A percentile compares a stretch with the other conserved stretches of the same genome.
These are phyloP conservation scores for Quillaja saponaria DNA, from an alignment of 306 rosid species.

Conservation along the genomic window DNA sequence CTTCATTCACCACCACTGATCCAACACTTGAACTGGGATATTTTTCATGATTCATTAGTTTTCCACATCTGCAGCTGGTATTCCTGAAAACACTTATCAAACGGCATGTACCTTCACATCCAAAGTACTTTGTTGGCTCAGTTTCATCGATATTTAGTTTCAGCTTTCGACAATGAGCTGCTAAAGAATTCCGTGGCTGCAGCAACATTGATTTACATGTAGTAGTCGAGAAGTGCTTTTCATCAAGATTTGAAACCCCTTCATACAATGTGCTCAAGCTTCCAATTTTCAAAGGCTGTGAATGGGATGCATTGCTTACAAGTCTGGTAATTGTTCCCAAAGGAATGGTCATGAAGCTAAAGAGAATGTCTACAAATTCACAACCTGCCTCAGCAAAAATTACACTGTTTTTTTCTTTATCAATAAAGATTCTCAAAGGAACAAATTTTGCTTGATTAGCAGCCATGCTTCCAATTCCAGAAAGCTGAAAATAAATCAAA, in stretches of 20 bases:
- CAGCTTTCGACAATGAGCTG: neutral
- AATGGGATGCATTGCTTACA: neutral
- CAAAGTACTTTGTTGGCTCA: too few species aligned
- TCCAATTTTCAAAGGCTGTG: neutral
- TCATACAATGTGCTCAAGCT: conserved; percentile 17
- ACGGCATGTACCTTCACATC: too few species aligned
- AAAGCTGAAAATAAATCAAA: too few species aligned
- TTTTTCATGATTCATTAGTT: too few species aligned
- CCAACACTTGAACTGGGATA: too few species aligned
- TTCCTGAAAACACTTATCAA: too few species aligned
- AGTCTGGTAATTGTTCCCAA: conserved; percentile 21
- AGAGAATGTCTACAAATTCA: conserved; percentile 26
- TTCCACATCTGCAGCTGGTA: too few species aligned
- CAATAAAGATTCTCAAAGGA: conserved; percentile 10
- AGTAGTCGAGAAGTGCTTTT: too few species aligned
- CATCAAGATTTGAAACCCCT: too few species aligned
- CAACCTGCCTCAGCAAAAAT: conserved; percentile 31
- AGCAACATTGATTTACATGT: neutral
- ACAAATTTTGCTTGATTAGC: neutral
- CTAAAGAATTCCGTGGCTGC: neutral
- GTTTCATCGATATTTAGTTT: neutral
- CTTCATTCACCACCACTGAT: too few species aligned
- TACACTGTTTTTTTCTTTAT: neutral
- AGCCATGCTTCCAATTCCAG: too few species aligned
- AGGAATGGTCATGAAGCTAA: conserved; percentile 36